A percentile compares a stretch with the other conserved stretches of the same genome.
Conservation (phyloP, 768 basidiomycete genomes). For the Hysterangium stoloniferum region DNA sequence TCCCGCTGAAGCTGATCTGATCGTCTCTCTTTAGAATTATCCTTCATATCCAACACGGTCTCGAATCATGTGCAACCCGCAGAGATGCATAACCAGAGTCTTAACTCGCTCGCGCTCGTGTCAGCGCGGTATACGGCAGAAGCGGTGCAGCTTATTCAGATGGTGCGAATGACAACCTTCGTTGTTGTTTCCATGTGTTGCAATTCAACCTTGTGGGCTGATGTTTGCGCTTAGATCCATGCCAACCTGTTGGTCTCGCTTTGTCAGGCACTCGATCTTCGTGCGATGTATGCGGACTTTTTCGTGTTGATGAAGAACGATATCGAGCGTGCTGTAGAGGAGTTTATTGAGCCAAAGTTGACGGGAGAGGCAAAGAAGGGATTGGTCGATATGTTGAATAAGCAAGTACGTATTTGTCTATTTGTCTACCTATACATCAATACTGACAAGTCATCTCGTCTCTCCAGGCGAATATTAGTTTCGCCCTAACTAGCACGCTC, state of each 20-base stretch:
- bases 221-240: conserved; percentile 14
- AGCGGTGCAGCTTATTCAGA: conserved; percentile 20
- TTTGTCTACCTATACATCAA: background rate
- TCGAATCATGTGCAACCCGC: conserved; percentile 21
- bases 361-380: background rate
- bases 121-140: conserved; percentile 22
- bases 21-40: conserved; percentile 13
- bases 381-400: background rate
- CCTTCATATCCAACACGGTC: conserved; percentile 23
- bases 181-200: background rate
- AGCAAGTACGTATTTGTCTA: background rate
- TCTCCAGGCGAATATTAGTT: background rate
- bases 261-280: conserved; percentile 23
- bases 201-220: background rate
- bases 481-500: background rate
- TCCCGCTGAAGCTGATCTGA: background rate
- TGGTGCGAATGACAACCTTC: conserved; percentile 8
- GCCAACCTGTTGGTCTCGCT: conserved; percentile 20
- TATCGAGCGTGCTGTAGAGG: background rate
- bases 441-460: background rate
- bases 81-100: conserved; percentile 25
- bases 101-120: conserved; percentile 23
- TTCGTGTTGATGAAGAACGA: background rate
- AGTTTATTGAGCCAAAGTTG: background rate
- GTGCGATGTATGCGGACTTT: conserved; percentile 15